These are phyloP conservation scores for Fonsecaea nubica DNA, from an alignment of 2,329 filamentous ascomycete genomes.

Conservation along the genomic window DNA sequence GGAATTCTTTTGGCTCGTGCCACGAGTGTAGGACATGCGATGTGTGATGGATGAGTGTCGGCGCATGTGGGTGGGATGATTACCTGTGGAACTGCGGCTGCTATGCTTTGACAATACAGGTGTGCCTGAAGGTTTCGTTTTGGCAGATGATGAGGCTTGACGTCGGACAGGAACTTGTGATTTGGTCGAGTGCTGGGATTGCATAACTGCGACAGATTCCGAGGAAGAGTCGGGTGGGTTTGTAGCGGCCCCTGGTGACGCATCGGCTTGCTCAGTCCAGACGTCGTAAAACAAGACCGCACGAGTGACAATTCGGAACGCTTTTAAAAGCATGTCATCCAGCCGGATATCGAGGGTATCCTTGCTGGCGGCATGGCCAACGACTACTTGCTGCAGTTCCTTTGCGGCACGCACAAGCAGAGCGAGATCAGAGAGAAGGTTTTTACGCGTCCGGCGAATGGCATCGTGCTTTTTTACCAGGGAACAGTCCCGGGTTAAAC, in stretches of 20 bases:
- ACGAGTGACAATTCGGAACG: slow-evolving; percentile 91
- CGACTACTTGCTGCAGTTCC: slow-evolving; percentile 76
- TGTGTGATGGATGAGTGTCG: slow-evolving; percentile 67
- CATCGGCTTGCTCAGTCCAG: slow-evolving; percentile 65
- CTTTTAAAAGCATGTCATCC: slow-evolving; percentile 91
- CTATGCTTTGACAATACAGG: slow-evolving; percentile 16
- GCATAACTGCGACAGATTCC: slow-evolving; percentile 6
- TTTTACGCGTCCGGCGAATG: slow-evolving; percentile 82
- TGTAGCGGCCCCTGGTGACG: slow-evolving; percentile 42
- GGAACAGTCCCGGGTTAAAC: slow-evolving; percentile 79
- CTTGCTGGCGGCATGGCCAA: slow-evolving; percentile 49
- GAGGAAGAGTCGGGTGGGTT: slow-evolving; percentile 5
- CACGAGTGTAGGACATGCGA: slow-evolving; percentile 75
- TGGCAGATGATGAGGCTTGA: slow-evolving; percentile 16
- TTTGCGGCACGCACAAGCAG: slow-evolving; percentile 89
- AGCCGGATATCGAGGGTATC: slow-evolving; percentile 73
- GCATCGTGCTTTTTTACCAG: slow-evolving; percentile 77
- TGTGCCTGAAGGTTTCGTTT: slow-evolving; percentile 13
- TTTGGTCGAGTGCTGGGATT: slow-evolving; percentile 20
- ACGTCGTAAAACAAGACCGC: slow-evolving; percentile 89
- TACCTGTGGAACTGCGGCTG: slow-evolving; percentile 34
- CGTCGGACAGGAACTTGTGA: slow-evolving; percentile 18
- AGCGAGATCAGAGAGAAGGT: slow-evolving; percentile 85
- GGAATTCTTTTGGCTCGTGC: slow-evolving; percentile 66
- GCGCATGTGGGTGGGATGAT: slow-evolving; percentile 42